Conservation (phyloP, 306 rosid species). For the Quercus gilva region DNA sequence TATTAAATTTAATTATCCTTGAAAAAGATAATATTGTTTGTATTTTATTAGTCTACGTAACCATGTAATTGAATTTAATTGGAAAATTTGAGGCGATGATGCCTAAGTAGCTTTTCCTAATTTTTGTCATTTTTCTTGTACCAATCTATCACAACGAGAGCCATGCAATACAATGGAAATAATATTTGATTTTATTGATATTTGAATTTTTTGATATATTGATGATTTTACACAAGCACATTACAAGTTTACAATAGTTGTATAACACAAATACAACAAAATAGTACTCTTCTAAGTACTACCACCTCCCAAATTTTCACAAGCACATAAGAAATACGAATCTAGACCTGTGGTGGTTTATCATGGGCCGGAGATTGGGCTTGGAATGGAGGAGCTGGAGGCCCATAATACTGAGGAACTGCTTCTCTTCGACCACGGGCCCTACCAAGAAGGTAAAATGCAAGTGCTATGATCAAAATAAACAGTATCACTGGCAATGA, state of each 20-base stretch:
- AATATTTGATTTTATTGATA: no score
- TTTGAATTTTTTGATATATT: no score
- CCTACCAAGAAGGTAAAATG: constrained; percentile 53
- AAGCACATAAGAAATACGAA: neutral
- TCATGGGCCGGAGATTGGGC: constrained; percentile 28
- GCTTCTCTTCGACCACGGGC: constrained; percentile 34
- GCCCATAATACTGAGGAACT: constrained; percentile 32
- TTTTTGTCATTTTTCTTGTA: no score
- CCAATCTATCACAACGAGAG: no score
- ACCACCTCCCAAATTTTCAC: neutral
- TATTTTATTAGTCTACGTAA: no score
- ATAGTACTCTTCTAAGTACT: neutral
- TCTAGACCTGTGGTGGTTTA: neutral
- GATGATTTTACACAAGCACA: neutral
- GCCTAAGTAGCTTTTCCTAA: no score
- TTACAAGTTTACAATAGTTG: neutral
- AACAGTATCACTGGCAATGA: constrained; percentile 49
- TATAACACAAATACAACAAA: neutral
- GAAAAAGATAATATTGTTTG: no score
- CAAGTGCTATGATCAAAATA: constrained; percentile 47
- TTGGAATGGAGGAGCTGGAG: constrained; percentile 44
- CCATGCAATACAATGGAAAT: no score
- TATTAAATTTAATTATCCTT: no score
- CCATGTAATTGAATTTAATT: no score
- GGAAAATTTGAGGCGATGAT: no score